Percentiles rank a stretch among this genome's conserved stretches.
Conservation (phyloP, 192 early-diverging fungal species). For the Backusella australiensis region DNA sequence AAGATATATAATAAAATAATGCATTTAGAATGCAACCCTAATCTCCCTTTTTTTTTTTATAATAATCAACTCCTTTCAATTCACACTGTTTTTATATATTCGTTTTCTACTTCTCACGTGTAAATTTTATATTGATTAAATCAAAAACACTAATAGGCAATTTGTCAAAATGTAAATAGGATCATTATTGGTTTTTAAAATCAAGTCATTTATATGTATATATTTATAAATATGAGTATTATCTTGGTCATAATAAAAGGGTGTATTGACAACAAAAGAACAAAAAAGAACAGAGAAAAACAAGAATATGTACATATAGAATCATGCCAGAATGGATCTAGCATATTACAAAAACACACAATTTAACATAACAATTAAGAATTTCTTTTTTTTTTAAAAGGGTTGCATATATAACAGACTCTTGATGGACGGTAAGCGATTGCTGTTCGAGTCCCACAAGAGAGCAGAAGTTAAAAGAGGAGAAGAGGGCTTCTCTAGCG, state of each 20-base stretch:
- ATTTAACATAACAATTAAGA: neutral
- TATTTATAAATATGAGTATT: no score
- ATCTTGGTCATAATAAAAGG: neutral
- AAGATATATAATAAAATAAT: neutral
- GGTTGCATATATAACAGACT: slow-evolving; percentile 11
- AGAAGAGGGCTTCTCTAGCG: neutral
- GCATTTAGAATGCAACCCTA: neutral
- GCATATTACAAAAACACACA: neutral
- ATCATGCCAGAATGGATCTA: neutral
- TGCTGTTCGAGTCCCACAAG: neutral
- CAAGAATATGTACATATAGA: neutral
- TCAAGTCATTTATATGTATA: neutral
- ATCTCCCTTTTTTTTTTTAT: neutral
- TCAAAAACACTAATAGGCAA: neutral
- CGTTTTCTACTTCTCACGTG: neutral
- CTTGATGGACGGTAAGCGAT: slow-evolving; percentile 20
- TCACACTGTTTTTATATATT: neutral
- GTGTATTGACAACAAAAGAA: neutral
- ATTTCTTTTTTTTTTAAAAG: neutral
- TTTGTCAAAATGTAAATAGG: slow-evolving; percentile 2
- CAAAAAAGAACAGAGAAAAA: neutral
- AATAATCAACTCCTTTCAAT: neutral
- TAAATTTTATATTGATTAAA: neutral
- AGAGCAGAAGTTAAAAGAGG: neutral
- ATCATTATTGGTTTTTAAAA: neutral